Evolutionary conservation across 2,329 filamentous ascomycete species (phyloP).

Genomic region (Trichoderma semiorbis): DNA sequence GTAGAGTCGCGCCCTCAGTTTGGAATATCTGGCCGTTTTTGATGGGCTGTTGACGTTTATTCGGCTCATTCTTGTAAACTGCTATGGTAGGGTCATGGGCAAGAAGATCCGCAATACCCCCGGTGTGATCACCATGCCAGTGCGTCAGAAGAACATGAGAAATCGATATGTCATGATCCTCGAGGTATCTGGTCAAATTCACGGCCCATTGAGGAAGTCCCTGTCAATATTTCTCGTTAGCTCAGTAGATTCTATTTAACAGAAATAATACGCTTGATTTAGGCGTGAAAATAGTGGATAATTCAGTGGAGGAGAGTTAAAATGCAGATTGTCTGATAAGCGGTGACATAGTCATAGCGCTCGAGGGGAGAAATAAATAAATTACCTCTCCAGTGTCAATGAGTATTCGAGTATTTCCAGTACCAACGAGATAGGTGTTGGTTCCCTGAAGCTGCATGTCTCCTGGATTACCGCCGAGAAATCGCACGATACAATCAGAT

Average conservation of each 20-base stretch:
- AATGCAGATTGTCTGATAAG: not conserved
- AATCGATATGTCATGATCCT: slow-evolving; percentile 23
- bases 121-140: slow-evolving; percentile 71
- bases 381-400: slow-evolving; percentile 6
- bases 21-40: not conserved
- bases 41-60: not conserved
- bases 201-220: not conserved
- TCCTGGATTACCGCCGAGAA: not conserved
- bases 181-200: not conserved
- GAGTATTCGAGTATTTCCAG: not conserved
- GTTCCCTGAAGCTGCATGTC: slow-evolving; percentile 13
- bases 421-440: slow-evolving; percentile 16
- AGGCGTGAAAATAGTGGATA: accelerated
- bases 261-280: not conserved
- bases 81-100: slow-evolving; percentile 20
- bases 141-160: slow-evolving; percentile 62
- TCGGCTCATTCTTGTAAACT: not conserved
- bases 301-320: not conserved
- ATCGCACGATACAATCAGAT: not conserved
- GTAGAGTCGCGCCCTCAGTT: not conserved
- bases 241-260: not conserved
- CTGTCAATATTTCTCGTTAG: not conserved
- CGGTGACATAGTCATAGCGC: not conserved
- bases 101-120: slow-evolving; percentile 59
- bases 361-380: not conserved